phyloP scores from a whole-genome alignment of 495 filamentous ascomycete species.

The Hypoxylon trugodes region DNA sequence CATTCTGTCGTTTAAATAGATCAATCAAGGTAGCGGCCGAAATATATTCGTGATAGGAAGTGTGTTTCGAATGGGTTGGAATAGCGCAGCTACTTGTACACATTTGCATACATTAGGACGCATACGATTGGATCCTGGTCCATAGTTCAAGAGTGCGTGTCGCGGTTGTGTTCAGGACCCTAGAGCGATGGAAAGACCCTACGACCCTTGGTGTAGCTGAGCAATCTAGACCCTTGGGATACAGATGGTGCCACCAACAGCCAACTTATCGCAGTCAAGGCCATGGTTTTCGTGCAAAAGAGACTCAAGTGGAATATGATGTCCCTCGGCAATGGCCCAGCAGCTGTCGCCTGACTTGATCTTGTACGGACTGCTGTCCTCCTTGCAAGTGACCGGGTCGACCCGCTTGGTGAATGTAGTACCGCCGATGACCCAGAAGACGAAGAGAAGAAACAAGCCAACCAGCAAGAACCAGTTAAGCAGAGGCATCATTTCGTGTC shows the following conservation, averaged over 20 bases:
- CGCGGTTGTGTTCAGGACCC: slow-evolving; percentile 10
- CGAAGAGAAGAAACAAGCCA: slow-evolving; percentile 40
- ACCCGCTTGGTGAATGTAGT: slow-evolving; percentile 19
- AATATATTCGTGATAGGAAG: background rate
- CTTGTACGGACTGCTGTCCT: slow-evolving; percentile 28
- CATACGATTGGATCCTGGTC: background rate
- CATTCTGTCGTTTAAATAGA: background rate
- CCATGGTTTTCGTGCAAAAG: slow-evolving; percentile 38
- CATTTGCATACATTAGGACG: background rate
- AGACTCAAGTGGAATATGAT: slow-evolving; percentile 37
- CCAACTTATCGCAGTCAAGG: slow-evolving; percentile 42
- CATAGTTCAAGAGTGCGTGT: background rate
- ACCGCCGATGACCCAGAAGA: slow-evolving; percentile 42
- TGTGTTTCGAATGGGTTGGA: background rate
- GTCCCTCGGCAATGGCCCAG: slow-evolving; percentile 43
- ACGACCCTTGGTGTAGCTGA: slow-evolving; percentile 10
- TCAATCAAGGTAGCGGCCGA: slow-evolving; percentile 8
- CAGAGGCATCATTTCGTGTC: slow-evolving; percentile 46
- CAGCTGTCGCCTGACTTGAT: slow-evolving; percentile 44
- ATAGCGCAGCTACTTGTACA: slow-evolving; percentile 15
- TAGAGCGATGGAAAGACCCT: slow-evolving; percentile 10
- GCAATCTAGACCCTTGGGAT: slow-evolving; percentile 34
- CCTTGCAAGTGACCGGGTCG: slow-evolving; percentile 24
- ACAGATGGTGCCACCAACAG: slow-evolving; percentile 38
- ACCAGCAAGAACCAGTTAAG: slow-evolving; percentile 47